These are phyloP conservation scores for Hypoxylon trugodes DNA, from an alignment of 495 filamentous ascomycete species.

Conservation along the genomic window DNA sequence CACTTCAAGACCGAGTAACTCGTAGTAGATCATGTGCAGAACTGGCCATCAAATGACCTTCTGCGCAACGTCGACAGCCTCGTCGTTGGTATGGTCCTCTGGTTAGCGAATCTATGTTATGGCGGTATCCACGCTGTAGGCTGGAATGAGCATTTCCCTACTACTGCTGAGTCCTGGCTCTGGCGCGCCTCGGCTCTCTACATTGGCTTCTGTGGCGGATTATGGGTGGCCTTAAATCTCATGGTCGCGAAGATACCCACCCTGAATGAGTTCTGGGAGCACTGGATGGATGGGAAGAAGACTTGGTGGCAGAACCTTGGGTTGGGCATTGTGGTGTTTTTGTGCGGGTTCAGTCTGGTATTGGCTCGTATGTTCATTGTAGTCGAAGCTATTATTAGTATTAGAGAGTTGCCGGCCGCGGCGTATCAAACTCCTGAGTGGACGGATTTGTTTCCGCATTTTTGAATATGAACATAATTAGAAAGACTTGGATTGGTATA, in stretches of 20 bases:
- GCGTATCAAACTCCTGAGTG: constrained; percentile 35
- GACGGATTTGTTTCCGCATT: constrained; percentile 31
- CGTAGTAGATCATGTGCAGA: constrained; percentile 2
- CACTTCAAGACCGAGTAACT: constrained; percentile 9
- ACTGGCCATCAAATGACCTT: constrained; percentile 8
- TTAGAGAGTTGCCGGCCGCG: constrained; percentile 22
- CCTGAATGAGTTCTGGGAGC: constrained; percentile 15
- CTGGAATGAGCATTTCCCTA: constrained; percentile 12
- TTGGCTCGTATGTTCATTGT: constrained; percentile 31
- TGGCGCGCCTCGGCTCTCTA: constrained; percentile 22
- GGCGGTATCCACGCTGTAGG: not conserved
- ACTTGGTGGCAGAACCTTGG: constrained; percentile 14
- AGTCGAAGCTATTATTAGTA: constrained; percentile 23
- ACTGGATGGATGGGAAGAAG: constrained; percentile 15
- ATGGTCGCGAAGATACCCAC: constrained; percentile 1
- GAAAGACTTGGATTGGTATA: no score
- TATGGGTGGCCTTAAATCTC: constrained; percentile 14
- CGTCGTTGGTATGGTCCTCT: constrained; percentile 1
- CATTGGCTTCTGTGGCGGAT: constrained; percentile 15
- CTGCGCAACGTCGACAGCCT: constrained; percentile 6
- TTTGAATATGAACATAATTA: constrained; percentile 6
- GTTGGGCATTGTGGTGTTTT: constrained; percentile 1
- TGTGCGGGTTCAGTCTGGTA: constrained; percentile 4
- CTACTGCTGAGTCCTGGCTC: not conserved
- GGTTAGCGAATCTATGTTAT: not conserved